Conservation (phyloP, 345 rosid species). For the Psidium friedrichsthalianum region DNA sequence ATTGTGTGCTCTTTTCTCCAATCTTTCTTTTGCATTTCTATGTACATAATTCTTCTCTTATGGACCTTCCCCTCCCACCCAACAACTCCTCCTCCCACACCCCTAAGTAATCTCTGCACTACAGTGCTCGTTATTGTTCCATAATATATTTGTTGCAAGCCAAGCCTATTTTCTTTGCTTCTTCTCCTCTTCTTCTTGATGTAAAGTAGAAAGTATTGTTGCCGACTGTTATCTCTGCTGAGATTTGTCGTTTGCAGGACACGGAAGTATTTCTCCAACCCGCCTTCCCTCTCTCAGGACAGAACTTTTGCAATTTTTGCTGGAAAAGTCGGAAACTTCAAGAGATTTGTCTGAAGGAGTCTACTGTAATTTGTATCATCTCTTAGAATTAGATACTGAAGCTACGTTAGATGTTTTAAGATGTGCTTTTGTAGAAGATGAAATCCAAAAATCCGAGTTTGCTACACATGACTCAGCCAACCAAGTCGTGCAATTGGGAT, state of each 20-base stretch:
- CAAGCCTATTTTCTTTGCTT: background rate
- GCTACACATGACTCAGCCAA: conserved; percentile 25
- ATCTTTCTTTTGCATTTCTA: background rate
- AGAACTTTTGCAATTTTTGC: conserved; percentile 71
- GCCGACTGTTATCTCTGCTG: background rate
- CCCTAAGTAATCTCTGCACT: background rate
- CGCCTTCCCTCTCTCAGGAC: conserved; percentile 71
- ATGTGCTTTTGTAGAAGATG: conserved; percentile 57
- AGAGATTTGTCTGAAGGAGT: conserved; percentile 21
- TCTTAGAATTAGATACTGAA: conserved; percentile 83
- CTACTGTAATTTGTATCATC: conserved; percentile 64
- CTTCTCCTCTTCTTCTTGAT: background rate
- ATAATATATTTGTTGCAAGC: background rate
- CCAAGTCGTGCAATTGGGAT: conserved; percentile 24
- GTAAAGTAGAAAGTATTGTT: background rate
- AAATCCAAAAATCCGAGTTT: conserved; percentile 15
- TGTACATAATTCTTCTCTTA: background rate
- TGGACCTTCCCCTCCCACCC: too few species aligned
- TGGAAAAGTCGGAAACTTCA: conserved; percentile 58
- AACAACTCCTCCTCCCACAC: background rate
- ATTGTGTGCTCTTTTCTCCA: background rate
- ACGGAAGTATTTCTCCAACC: conserved; percentile 50
- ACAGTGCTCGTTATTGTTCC: background rate
- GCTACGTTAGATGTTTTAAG: conserved; percentile 86
- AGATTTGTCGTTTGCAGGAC: conserved; percentile 47